Base-by-base conservation (phyloP, 140 eudicot species). In the Oenanthe javanica region DNA sequence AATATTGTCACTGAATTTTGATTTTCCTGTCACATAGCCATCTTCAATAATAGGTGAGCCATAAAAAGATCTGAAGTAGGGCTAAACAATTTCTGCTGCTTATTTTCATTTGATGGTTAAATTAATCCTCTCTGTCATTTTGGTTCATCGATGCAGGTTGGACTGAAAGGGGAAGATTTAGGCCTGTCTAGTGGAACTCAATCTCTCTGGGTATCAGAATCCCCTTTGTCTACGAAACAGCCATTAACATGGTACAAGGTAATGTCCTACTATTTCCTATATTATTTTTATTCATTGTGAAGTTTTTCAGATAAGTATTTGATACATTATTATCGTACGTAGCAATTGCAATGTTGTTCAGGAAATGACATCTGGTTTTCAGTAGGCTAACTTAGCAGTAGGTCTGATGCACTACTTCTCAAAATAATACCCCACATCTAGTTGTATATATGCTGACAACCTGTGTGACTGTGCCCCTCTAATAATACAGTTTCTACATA, bases 231-330 rank as follows among this genome's bases (percentile, higher is more conserved):
- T 47, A 89, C 75, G 64, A 87, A 87, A 69, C 96, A 93, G 81
- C 98, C 99, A 21, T 80, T 96, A 82, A 89, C 87, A 42, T 96
- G 99, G 99, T 95, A 95, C 92, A 92, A 92, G 99, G 99, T 95
- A 90, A 81, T 73, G 80, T 74, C 59, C 16, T 67, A 42, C 45
- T 42, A 42, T 42, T 42, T 42, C 45, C 45, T 42, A 42, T 42
- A 42, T 25, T 67, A 57, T 19, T n/a, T 16, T 14, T 43, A 43
- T 63, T 23, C 27, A 21, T 5, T 61, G 11, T 61, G 4, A 27
- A 19, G 12, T 46, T 55, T 78, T 15, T n/a, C 8, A 18, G 61
- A 63, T 11, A 15, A 45, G 36, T 3, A 23, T 5, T 23, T 25
- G 6, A 10, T 21, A 10, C n/a, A 46, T 66, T 59, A 59, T 47